Evolutionary conservation across 2,329 filamentous ascomycete species (phyloP), one percentile per base, ranked within the genome.

Genomic region (Aspergillus spinulosporus): DNA sequence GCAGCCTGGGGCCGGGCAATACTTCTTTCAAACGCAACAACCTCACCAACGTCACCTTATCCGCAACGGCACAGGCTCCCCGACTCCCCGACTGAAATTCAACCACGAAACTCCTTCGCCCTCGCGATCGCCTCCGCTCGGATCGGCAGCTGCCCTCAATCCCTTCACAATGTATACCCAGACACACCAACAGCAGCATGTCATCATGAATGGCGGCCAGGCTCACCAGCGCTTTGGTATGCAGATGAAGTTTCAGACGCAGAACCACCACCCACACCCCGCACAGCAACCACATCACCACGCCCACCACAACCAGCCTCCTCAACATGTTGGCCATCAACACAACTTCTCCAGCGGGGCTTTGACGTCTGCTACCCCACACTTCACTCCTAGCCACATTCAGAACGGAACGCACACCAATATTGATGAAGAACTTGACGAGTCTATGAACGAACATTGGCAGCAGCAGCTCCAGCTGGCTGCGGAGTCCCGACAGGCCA

Each of bases 401-500:
- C 82, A 84, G 56, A 87, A 86, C 67, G 83, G 84, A 40, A 82
- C 82, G 7, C 79, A 82, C 5, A 74, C 74, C 45, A 79, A 78
- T 57, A 76, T 78, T n/a, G 81, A 85, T 61, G 82, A 80, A 59
- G 80, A 79, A 32, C 70, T 83, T 28, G 80, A 78, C 60, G 84
- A 85, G 59, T 78, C 82, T n/a, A 78, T 81, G 62, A 85, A 80
- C 62, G 83, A 85, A 62, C 89, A 96, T 73, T 97, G 92, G 92
- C 86, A 88, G 62, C 88, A 94, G 69, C 94, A 99, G 76, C 76
- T 96, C 62, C 86, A 89, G 60, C 78, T 92, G 67, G 88, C 87
- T 61, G 89, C 92, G 63, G 88, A 91, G 60, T 85, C 90, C 44
- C 78, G 83, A 54, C 67, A 90, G 83, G 78, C 86, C 79, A 77